Evolutionary conservation across 1,139 yeast genomes (phyloP).

Genomic region (Saccharomyces hybrid): DNA sequence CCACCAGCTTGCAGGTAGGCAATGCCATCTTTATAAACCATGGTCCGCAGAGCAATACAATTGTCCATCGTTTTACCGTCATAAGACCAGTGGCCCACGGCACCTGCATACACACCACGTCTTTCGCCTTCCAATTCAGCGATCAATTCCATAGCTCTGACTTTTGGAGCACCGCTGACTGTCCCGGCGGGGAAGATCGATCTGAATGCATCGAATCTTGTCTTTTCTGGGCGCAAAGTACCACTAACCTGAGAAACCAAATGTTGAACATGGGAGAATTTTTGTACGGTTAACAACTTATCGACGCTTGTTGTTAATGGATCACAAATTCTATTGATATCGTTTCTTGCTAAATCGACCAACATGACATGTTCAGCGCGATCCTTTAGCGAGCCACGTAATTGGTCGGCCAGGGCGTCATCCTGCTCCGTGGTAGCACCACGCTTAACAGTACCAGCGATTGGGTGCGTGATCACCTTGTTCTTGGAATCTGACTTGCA

Average conservation of each 20-base stretch:
- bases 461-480: constrained; percentile 86
- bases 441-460: constrained; percentile 91
- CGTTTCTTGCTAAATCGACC: constrained; percentile 94
- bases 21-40: constrained; percentile 84
- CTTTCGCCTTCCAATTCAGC: constrained; percentile 85
- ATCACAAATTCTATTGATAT: constrained; percentile 87
- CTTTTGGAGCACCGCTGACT: constrained; percentile 97
- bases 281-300: constrained; percentile 77
- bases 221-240: constrained; percentile 69
- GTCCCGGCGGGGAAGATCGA: constrained; percentile 99
- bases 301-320: constrained; percentile 82
- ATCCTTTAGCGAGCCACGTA: constrained; percentile 78
- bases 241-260: constrained; percentile 96
- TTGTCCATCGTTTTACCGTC: constrained; percentile 92
- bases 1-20: constrained; percentile 98
- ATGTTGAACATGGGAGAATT: constrained; percentile 96
- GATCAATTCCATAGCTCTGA: constrained; percentile 90
- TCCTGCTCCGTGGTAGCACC: constrained; percentile 91
- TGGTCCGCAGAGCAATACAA: constrained; percentile 92
- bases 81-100: constrained; percentile 96
- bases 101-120: constrained; percentile 97
- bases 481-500: constrained; percentile 72
- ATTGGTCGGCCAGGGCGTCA: constrained; percentile 66
- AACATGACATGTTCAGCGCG: constrained; percentile 98
- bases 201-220: constrained; percentile 92